A percentile compares a stretch with the other conserved stretches of the same genome.
phyloP scores from a whole-genome alignment of 1,139 yeast species.

The Geotrichum carabidarum region DNA sequence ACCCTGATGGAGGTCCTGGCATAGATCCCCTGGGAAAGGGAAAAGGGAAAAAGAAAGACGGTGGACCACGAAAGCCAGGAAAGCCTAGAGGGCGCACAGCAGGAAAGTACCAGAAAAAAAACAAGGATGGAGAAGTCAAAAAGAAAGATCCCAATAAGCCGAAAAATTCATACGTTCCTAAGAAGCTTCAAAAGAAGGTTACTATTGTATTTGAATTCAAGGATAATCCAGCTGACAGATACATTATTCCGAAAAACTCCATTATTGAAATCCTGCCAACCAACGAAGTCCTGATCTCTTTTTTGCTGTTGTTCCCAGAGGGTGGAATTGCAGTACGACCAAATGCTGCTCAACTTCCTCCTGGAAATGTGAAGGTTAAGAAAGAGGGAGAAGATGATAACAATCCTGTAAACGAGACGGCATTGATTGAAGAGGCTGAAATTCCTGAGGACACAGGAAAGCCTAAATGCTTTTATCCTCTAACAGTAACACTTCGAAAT shows the following conservation, averaged over 20 bases:
- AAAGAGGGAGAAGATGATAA: constrained; percentile 29
- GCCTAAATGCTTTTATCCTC: constrained; percentile 45
- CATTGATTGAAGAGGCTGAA: constrained; percentile 21
- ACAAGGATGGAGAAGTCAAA: constrained; percentile 15
- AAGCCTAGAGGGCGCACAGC: constrained; percentile 29
- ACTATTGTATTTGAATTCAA: constrained; percentile 78
- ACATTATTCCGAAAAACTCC: constrained; percentile 66
- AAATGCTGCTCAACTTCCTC: constrained; percentile 10
- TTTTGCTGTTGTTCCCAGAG: constrained; percentile 44
- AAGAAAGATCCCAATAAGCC: constrained; percentile 21
- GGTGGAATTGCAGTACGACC: constrained; percentile 21
- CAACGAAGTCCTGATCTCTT: constrained; percentile 59
- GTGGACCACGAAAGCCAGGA: constrained; percentile 26
- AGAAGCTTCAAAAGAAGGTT: constrained; percentile 49
- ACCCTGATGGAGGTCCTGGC: constrained; percentile 25
- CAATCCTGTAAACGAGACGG: constrained; percentile 20
- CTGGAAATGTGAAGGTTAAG: constrained; percentile 21
- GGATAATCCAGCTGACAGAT: constrained; percentile 74
- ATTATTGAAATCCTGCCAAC: constrained; percentile 57
- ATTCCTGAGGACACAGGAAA: constrained; percentile 6
- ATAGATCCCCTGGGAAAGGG: constrained; percentile 23
- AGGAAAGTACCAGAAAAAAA: constrained; percentile 9
- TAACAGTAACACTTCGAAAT: constrained; percentile 58
- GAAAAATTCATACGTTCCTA: constrained; percentile 26
- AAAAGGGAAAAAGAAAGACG: constrained; percentile 22